A percentile compares a stretch with the other conserved stretches of the same genome.
phyloP scores from a whole-genome alignment of 257 asterid species.

The Penstemon eatonii region DNA sequence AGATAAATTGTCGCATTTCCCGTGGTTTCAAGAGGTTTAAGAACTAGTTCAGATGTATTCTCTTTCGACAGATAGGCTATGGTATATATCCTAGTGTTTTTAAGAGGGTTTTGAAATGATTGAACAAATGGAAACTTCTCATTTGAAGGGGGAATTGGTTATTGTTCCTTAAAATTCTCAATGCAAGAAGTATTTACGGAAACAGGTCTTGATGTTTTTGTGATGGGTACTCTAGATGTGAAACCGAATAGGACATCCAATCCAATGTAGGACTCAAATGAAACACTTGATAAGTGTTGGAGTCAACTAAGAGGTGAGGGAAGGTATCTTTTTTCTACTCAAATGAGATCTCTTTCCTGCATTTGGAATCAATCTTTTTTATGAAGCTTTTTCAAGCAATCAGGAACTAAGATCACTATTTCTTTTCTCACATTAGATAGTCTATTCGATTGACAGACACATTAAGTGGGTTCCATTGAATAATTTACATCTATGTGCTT shows the following conservation, averaged over 20 bases:
- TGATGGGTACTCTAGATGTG: neutral
- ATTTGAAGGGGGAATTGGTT: neutral
- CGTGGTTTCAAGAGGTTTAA: neutral
- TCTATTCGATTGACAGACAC: neutral
- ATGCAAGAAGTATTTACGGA: neutral
- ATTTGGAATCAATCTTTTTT: neutral
- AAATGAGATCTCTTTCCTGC: neutral
- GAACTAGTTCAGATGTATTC: neutral
- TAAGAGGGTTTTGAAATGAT: neutral
- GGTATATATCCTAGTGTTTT: neutral
- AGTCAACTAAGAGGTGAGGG: neutral
- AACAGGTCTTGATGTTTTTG: neutral
- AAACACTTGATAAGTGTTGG: neutral
- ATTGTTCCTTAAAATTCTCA: neutral
- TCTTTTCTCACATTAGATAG: neutral
- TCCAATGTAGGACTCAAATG: neutral
- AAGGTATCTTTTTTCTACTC: neutral
- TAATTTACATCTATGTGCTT: neutral
- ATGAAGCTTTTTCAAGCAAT: neutral
- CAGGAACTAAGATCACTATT: conserved; percentile 1
- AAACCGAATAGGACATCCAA: neutral
- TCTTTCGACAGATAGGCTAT: neutral
- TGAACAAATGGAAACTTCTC: neutral
- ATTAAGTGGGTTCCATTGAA: conserved; percentile 10
- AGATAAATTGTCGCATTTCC: too few relatives aligned